Evolutionary conservation across 2,329 filamentous ascomycete species (phyloP).

Genomic region (Botrytis medusae): DNA sequence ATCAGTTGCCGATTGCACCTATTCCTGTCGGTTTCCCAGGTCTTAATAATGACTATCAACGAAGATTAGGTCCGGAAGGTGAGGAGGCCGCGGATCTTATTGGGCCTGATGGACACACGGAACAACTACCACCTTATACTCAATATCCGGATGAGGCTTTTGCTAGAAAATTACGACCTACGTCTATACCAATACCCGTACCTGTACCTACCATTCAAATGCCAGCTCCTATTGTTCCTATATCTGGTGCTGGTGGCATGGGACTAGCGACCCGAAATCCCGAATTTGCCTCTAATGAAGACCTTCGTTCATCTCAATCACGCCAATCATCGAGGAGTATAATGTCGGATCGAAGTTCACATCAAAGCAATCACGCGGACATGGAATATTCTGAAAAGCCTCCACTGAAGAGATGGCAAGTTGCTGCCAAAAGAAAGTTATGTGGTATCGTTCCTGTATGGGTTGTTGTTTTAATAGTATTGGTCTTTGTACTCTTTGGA

Average conservation of each 20-base stretch:
- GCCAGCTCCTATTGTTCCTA: conserved; percentile 21
- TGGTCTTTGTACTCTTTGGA: conserved; percentile 57
- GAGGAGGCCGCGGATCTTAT: conserved; percentile 87
- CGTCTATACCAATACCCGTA: conserved; percentile 26
- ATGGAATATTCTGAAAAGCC: conserved; percentile 49
- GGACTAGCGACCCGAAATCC: conserved; percentile 61
- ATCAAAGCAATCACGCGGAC: conserved; percentile 54
- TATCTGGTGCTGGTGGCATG: conserved; percentile 57
- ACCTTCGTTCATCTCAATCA: conserved; percentile 51
- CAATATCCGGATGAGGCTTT: conserved; percentile 77
- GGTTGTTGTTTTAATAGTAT: conserved; percentile 54
- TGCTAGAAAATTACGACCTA: conserved; percentile 51
- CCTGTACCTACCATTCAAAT: conserved; percentile 30
- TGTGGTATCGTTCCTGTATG: conserved; percentile 62
- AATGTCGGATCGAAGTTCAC: conserved; percentile 51
- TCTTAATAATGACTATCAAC: conserved; percentile 62
- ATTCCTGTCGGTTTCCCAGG: conserved; percentile 77
- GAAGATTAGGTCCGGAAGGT: conserved; percentile 73
- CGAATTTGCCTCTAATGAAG: conserved; percentile 60
- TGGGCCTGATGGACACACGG: conserved; percentile 82
- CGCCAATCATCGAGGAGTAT: conserved; percentile 54
- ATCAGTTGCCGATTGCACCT: conserved; percentile 39
- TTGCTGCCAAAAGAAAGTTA: conserved; percentile 53
- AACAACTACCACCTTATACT: conserved; percentile 89
- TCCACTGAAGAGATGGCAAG: conserved; percentile 51